These are phyloP conservation scores for Nicotiana benthamiana DNA, from an alignment of 257 asterid genomes.

Conservation along the genomic window DNA sequence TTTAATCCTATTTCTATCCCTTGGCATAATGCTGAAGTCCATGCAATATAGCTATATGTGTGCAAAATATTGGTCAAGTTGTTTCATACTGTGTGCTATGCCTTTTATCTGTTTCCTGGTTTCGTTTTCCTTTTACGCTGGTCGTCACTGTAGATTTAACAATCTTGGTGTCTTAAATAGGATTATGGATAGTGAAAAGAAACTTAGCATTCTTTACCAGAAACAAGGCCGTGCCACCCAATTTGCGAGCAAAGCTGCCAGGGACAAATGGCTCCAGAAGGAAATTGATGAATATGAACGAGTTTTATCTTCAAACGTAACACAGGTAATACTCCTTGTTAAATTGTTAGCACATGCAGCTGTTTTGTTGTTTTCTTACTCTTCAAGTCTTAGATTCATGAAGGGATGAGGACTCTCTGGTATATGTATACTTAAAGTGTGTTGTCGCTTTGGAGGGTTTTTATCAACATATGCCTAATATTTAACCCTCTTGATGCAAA, in stretches of 20 bases:
- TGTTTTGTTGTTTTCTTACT: not conserved
- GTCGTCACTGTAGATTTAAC: not conserved
- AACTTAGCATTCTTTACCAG: constrained; percentile 97
- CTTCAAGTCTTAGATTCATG: not conserved
- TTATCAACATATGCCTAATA: not conserved
- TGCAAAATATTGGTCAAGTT: constrained; percentile 1
- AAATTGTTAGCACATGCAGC: not conserved
- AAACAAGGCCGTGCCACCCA: constrained; percentile 99
- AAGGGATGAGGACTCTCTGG: not conserved
- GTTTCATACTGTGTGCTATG: not conserved
- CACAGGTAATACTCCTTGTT: constrained; percentile 46
- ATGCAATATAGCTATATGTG: constrained; percentile 2
- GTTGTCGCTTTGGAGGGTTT: not conserved
- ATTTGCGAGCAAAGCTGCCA: constrained; percentile 79
- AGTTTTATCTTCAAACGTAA: constrained; percentile 62
- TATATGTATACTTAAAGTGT: not conserved
- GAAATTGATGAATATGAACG: constrained; percentile 86
- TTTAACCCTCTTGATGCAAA: not conserved
- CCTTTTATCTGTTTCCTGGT: not conserved
- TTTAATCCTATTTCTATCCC: not conserved
- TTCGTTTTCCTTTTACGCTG: not conserved
- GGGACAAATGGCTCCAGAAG: constrained; percentile 87
- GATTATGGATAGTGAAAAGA: constrained; percentile 96
- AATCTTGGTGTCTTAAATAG: constrained; percentile 27
- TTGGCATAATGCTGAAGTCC: not conserved